These are phyloP conservation scores for Suillus decipiens DNA, from an alignment of 768 basidiomycete genomes.

Conservation along the genomic window DNA sequence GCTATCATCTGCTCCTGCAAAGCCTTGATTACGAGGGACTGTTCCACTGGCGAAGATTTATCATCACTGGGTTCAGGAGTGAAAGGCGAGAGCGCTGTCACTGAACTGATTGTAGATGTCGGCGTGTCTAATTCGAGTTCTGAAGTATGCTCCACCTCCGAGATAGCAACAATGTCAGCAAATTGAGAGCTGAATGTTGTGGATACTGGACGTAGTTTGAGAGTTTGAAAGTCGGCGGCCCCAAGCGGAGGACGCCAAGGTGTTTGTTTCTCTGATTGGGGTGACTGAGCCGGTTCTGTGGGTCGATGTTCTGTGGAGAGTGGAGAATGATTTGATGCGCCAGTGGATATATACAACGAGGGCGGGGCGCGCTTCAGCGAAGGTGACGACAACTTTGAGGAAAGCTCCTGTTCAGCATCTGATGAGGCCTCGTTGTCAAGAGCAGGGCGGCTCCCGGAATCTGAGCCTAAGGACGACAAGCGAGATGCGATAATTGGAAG, in stretches of 20 bases:
- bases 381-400: not conserved
- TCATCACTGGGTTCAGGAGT: slow-evolving; percentile 45
- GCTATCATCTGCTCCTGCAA: slow-evolving; percentile 63
- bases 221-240: slow-evolving; percentile 59
- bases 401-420: slow-evolving; percentile 16
- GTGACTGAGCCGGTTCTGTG: slow-evolving; percentile 16
- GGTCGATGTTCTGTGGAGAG: slow-evolving; percentile 11
- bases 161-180: slow-evolving; percentile 40
- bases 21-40: slow-evolving; percentile 46
- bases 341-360: slow-evolving; percentile 31
- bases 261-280: slow-evolving; percentile 22
- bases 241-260: slow-evolving; percentile 70
- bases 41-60: slow-evolving; percentile 38
- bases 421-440: slow-evolving; percentile 14
- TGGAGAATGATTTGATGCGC: slow-evolving; percentile 18
- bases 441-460: slow-evolving; percentile 16
- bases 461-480: slow-evolving; percentile 36
- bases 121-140: slow-evolving; percentile 50
- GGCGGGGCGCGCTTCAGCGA: slow-evolving; percentile 32
- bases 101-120: slow-evolving; percentile 45
- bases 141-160: slow-evolving; percentile 32
- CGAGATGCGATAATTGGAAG: slow-evolving; percentile 42
- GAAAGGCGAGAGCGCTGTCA: slow-evolving; percentile 46
- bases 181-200: slow-evolving; percentile 75
- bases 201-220: slow-evolving; percentile 76